phyloP scores from a whole-genome alignment of 2,329 filamentous ascomycete species.

The Neonectria sp. region DNA sequence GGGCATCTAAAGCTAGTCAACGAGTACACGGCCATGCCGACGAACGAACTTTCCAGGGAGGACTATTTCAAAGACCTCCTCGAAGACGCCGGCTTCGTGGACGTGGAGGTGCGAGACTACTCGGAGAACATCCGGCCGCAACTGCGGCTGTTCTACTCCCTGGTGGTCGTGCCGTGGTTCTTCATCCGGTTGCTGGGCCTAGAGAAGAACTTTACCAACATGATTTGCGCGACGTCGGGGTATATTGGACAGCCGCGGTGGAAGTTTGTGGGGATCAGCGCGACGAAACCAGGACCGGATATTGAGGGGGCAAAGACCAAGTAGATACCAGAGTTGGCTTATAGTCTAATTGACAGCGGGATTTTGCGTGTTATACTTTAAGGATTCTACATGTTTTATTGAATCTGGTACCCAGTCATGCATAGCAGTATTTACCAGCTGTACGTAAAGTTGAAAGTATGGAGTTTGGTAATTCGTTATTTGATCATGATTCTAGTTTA shows the following conservation, averaged over 20 bases:
- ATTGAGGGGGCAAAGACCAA: slow-evolving; percentile 24
- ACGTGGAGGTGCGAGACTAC: slow-evolving; percentile 61
- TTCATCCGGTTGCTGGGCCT: slow-evolving; percentile 60
- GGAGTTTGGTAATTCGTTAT: too few species aligned
- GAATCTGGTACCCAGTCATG: too few species aligned
- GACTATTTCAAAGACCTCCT: slow-evolving; percentile 59
- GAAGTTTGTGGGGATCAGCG: slow-evolving; percentile 36
- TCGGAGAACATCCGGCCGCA: slow-evolving; percentile 64
- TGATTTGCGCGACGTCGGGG: slow-evolving; percentile 28
- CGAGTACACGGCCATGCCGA: slow-evolving; percentile 62
- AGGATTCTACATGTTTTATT: background rate
- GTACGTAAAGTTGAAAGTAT: too few species aligned
- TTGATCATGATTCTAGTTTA: background rate
- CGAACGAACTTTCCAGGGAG: slow-evolving; percentile 55
- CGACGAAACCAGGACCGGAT: slow-evolving; percentile 25
- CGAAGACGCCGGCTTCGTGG: slow-evolving; percentile 60
- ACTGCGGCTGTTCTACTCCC: slow-evolving; percentile 61
- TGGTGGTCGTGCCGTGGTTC: slow-evolving; percentile 63
- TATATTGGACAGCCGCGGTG: slow-evolving; percentile 32
- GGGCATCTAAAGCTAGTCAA: slow-evolving; percentile 54
- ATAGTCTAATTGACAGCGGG: background rate
- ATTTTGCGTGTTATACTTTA: background rate
- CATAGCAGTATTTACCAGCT: too few species aligned
- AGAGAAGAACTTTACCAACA: slow-evolving; percentile 63
- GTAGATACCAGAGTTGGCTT: background rate